These are phyloP conservation scores for Lolium rigidum DNA, from an alignment of 176 grass and related monocot genomes.

Conservation along the genomic window DNA sequence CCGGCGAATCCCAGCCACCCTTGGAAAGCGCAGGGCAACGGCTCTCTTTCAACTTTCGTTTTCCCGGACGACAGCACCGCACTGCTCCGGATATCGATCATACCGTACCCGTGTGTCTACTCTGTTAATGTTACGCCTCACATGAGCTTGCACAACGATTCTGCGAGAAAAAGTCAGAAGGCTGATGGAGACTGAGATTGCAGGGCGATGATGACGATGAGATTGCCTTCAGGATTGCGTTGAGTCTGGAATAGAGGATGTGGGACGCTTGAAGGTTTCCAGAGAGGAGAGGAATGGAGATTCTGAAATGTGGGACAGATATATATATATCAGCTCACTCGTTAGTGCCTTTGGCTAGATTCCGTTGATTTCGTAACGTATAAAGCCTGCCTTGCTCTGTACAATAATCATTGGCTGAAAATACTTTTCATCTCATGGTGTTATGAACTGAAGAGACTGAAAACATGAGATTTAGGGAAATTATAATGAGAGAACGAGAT, in stretches of 20 bases:
- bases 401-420: background rate
- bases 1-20: slow-evolving; percentile 48
- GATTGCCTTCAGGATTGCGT: background rate
- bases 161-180: background rate
- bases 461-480: background rate
- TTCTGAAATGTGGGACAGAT: background rate
- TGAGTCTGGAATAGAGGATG: slow-evolving; percentile 5
- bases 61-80: background rate
- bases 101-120: background rate
- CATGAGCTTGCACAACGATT: background rate
- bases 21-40: slow-evolving; percentile 6
- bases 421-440: background rate
- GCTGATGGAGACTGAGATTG: background rate
- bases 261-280: background rate
- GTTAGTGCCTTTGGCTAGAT: background rate
- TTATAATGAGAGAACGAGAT: no score
- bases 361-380: background rate
- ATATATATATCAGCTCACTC: background rate
- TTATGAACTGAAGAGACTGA: background rate
- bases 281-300: background rate
- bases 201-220: slow-evolving; percentile 6
- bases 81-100: background rate
- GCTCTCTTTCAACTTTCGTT: no score
- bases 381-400: background rate
- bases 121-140: background rate